phyloP scores from a whole-genome alignment of 257 asterid genomes.

The Hygrophila difformis region DNA sequence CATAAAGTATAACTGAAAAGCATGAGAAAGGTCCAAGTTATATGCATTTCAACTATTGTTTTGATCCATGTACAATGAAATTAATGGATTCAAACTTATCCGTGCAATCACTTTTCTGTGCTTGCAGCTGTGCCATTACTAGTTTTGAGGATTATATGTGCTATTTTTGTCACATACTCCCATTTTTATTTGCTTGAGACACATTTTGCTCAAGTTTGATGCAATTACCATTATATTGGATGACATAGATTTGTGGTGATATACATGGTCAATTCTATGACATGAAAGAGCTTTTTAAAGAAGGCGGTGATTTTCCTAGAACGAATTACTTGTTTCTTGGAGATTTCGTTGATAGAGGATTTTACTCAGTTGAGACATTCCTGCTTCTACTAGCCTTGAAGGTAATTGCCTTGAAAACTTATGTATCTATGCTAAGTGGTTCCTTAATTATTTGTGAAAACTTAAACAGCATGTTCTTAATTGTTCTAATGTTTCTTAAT shows the following conservation, averaged over 20 bases:
- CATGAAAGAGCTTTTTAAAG: constrained; percentile 95
- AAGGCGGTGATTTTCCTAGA: constrained; percentile 92
- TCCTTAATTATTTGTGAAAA: too few relatives aligned
- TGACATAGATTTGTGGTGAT: constrained; percentile 83
- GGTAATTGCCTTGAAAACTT: constrained; percentile 34
- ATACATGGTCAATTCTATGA: constrained; percentile 97
- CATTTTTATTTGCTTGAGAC: neutral
- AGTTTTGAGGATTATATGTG: neutral
- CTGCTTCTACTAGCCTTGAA: constrained; percentile 89
- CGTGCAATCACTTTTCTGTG: neutral
- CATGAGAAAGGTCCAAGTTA: too few relatives aligned
- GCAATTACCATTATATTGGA: neutral
- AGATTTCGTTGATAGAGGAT: constrained; percentile 96
- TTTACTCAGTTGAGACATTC: constrained; percentile 94
- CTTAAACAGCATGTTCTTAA: too few relatives aligned
- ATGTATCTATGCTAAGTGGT: neutral
- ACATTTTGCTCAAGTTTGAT: constrained; percentile 11
- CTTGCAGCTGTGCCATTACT: neutral
- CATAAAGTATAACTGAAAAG: too few relatives aligned
- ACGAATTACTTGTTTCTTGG: constrained; percentile 96
- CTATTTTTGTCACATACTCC: neutral
- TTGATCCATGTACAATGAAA: too few relatives aligned
- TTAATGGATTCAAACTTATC: too few relatives aligned
- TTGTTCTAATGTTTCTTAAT: constrained; percentile 2
- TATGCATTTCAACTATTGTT: too few relatives aligned